Conservation (phyloP, 2,329 filamentous ascomycete species). For the Botryotinia convoluta region DNA sequence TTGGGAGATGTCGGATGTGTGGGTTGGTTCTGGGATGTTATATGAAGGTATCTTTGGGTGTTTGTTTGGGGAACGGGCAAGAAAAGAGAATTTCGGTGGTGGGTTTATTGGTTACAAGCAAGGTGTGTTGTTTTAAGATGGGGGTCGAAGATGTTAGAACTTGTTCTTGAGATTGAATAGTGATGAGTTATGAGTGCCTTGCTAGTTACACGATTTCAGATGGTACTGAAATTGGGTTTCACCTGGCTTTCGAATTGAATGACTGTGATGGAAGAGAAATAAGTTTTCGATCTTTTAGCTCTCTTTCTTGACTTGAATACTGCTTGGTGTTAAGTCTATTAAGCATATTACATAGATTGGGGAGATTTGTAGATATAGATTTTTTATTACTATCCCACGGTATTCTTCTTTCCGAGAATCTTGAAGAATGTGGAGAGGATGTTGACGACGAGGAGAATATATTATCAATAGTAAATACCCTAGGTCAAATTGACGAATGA, state of each 20-base stretch:
- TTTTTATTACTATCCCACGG: background rate
- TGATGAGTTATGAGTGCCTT: background rate
- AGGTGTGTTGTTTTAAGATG: background rate
- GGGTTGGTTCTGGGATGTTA: fast-evolving
- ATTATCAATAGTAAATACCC: too few relatives aligned
- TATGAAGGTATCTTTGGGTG: background rate
- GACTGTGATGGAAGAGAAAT: background rate
- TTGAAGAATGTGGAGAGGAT: background rate
- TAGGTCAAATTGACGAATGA: too few relatives aligned
- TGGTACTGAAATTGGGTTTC: fast-evolving
- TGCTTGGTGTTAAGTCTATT: background rate
- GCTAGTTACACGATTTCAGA: background rate
- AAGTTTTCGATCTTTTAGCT: background rate
- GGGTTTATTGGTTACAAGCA: background rate
- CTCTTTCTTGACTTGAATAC: background rate
- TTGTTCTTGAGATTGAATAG: background rate
- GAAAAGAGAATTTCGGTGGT: background rate
- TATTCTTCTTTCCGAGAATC: background rate
- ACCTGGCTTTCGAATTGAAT: background rate
- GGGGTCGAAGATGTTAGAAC: background rate
- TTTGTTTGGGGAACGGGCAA: background rate
- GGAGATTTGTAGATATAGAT: too few relatives aligned
- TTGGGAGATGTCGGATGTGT: background rate
- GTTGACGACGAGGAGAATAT: background rate
- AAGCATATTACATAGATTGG: too few relatives aligned